These are phyloP conservation scores for Penicillium coffeae DNA, from an alignment of 495 filamentous ascomycete genomes.

Conservation along the genomic window DNA sequence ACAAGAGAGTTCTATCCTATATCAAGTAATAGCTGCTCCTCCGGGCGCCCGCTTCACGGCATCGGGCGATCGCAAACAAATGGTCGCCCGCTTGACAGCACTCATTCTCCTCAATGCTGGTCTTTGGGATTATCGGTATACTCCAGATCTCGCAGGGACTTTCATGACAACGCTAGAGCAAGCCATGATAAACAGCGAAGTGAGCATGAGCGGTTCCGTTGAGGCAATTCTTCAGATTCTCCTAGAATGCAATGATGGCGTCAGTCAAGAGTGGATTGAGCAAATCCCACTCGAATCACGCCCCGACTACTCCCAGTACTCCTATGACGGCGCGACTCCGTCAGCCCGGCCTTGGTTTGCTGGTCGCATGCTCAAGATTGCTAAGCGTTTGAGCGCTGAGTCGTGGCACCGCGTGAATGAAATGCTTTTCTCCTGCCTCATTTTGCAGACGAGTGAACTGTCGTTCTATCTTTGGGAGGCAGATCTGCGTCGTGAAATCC, in stretches of 20 bases:
- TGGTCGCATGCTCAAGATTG: slow-evolving; percentile 42
- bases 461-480: slow-evolving; percentile 25
- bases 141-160: slow-evolving; percentile 16
- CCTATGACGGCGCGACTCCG: slow-evolving; percentile 17
- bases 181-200: slow-evolving; percentile 31
- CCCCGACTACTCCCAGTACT: slow-evolving; percentile 34
- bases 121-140: slow-evolving; percentile 40
- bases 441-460: slow-evolving; percentile 22
- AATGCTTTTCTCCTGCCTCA: slow-evolving; percentile 34
- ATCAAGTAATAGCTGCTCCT: slow-evolving; percentile 30
- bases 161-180: slow-evolving; percentile 33
- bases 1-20: slow-evolving; percentile 20
- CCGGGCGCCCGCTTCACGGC: slow-evolving; percentile 26
- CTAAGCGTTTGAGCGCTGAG: slow-evolving; percentile 30
- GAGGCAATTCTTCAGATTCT: slow-evolving; percentile 40
- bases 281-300: not conserved
- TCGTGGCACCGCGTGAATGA: slow-evolving; percentile 32
- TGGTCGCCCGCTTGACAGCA: slow-evolving; percentile 29
- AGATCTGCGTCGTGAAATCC: slow-evolving; percentile 32
- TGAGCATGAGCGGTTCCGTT: slow-evolving; percentile 33
- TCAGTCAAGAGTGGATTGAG: not conserved
- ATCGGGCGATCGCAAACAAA: slow-evolving; percentile 35
- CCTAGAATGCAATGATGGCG: slow-evolving; percentile 34
- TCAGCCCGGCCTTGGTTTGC: slow-evolving; percentile 39
- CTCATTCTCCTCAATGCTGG: slow-evolving; percentile 38